Base-by-base conservation (phyloP, 1,284 basidiomycete species). In the Rhodotorula sp. region DNA sequence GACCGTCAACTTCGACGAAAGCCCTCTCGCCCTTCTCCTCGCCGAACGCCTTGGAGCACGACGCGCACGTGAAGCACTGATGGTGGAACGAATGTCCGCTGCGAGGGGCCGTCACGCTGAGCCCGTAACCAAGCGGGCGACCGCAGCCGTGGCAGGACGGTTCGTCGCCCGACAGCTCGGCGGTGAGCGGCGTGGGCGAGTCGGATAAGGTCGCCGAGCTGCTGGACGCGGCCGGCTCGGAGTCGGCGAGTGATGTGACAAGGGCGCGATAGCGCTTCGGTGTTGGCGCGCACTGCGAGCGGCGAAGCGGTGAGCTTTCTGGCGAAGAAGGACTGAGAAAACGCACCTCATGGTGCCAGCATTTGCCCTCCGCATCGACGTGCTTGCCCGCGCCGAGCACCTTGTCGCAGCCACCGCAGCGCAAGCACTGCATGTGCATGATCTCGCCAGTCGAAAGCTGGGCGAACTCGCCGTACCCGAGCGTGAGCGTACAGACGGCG, bases 341-440 rank as follows among this genome's bases (percentile, higher is more conserved):
- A 29, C 67, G 46, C 54, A 76, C 72, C 58, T 62, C 50, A 29
- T 55, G 46, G 32, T 76, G 75, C 36, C 55, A 76, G 32, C 66
- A 65, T 17, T 57, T 57, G 1, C 50, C 72, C 29, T 72, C 70
- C 5, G 46, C 61, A 6, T 67, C 70, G 44, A 70, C 41, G 34
- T 72, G 61, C 29, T 64, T 68, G 25, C 72, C 72, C 6, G 50
- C 55, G 0, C 61, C 70, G 27, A 76, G 61, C 29, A 41, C 9
- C 41, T 70, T 46, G 87, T 82, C 1, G 91, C 92, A 82, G 93
- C 93, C 82, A 91, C 92, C 2, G 90, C 84, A 10, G 90, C 92
- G 57, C 90, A 93, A 83, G 65, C 74, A 76, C 1, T 53, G 65
- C 19, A 37, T 22, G 27, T 76, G 74, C 34, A 73, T 41, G 19